Conservation (phyloP, 2,329 filamentous ascomycete species). For the Aspergillus fumigatus region DNA sequence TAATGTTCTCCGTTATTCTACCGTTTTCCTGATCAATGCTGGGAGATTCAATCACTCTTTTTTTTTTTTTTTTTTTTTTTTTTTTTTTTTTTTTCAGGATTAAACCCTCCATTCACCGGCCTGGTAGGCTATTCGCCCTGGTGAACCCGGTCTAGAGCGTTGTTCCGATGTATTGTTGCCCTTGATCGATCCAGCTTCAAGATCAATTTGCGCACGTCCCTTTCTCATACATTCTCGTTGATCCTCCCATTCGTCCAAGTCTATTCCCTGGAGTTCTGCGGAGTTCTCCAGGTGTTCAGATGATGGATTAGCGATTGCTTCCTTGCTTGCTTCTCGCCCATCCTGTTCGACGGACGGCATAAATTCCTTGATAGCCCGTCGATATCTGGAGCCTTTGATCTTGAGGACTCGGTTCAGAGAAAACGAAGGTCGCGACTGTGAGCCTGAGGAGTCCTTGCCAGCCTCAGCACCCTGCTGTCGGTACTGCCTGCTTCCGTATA, state of each 20-base stretch:
- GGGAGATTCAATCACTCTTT: too few relatives aligned
- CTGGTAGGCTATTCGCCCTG: too few relatives aligned
- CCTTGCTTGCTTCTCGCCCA: not conserved
- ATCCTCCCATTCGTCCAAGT: not conserved
- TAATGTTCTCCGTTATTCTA: too few relatives aligned
- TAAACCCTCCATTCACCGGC: too few relatives aligned
- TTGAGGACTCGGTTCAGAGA: slow-evolving; percentile 11
- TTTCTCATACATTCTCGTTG: too few relatives aligned
- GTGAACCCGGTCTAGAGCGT: not conserved
- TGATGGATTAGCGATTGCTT: not conserved
- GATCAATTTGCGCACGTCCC: not conserved
- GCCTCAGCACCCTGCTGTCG: slow-evolving; percentile 8
- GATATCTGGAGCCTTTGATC: slow-evolving; percentile 6
- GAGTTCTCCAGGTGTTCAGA: not conserved
- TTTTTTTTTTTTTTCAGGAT: too few relatives aligned
- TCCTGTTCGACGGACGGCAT: not conserved
- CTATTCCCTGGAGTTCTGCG: not conserved
- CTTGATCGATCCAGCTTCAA: not conserved
- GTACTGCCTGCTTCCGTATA: slow-evolving; percentile 23
- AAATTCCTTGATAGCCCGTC: slow-evolving; percentile 1
- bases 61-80: too few relatives aligned
- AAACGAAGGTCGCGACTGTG: slow-evolving; percentile 18
- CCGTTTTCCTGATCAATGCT: too few relatives aligned
- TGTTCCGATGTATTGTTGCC: not conserved
- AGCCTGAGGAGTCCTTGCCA: slow-evolving; percentile 16